Evolutionary conservation across 768 basidiomycete genomes (phyloP), one percentile per base, ranked within the genome.

Genomic region (Coprinopsis sp.): DNA sequence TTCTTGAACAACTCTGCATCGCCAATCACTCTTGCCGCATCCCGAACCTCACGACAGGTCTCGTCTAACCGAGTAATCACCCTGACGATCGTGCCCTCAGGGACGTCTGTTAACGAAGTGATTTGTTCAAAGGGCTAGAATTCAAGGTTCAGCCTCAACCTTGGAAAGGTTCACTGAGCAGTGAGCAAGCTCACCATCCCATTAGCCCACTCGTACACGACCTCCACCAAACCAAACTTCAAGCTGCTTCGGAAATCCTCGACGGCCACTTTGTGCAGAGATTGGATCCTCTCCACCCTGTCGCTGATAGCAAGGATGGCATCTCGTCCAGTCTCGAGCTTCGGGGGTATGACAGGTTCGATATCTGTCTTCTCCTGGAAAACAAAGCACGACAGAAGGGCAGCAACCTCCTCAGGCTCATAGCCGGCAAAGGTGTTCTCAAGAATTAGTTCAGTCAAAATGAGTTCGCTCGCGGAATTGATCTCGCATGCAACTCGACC

Each of bases 401-500:
- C 94, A 31, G 95, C 96, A 41, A 95, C 91, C 67, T 98, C 96
- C 63, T 92, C 91, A 0, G 96, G 91, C 37, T 92, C 92, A 61
- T 90, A 98, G 12, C 72, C 70, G 5, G 91, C 91, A 23, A 98
- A 72, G 0, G 89, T 87, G 59, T 99, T 99, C 59, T 99, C 96
- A 42, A 98, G 76, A 46, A 99, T 95, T 41, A 99, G 79, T 59
- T 99, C 96, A 0, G 96, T 99, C 37, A 98, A 72, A 38, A 99
- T 80, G 21, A 99, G 87, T 58, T 98, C 96, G 52, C 91, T 91
- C n/a, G 87, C 91, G 6, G 95, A 97, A 62, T 99, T 99, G 62
- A 99, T 98, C 94, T 99, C 96, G 71, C 96, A 99, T 25, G 96
- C 96, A 13, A 99, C 96, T 39, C 96, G 81, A 14, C 96, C 96